Evolutionary conservation across 805 yeast genomes (phyloP).

Genomic region (Nakazawaea ambrosiae): DNA sequence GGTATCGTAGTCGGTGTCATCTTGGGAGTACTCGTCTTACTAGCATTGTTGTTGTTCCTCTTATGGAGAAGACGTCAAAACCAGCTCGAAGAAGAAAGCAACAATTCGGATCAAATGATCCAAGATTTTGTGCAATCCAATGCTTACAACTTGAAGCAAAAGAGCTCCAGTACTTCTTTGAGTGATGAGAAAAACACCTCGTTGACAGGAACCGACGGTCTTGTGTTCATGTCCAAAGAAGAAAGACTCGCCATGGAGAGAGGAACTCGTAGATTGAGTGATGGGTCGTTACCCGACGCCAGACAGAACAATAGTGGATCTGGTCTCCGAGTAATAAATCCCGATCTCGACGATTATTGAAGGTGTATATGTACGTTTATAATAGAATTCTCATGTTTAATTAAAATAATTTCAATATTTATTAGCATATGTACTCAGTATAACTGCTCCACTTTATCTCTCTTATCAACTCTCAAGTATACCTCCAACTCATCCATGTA

Average conservation of each 20-base stretch:
- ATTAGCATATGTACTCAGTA: no score
- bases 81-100: background rate
- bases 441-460: constrained; percentile 24
- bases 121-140: constrained; percentile 7
- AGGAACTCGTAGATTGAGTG: constrained; percentile 14
- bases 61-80: background rate
- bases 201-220: constrained; percentile 12
- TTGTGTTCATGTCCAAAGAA: background rate
- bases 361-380: background rate
- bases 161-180: constrained; percentile 15
- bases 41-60: constrained; percentile 6
- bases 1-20: constrained; percentile 23
- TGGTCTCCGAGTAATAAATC: constrained; percentile 8
- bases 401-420: background rate
- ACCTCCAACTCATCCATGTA: constrained; percentile 10
- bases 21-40: constrained; percentile 21
- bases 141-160: constrained; percentile 8
- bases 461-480: constrained; percentile 8
- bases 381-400: background rate
- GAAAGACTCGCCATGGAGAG: background rate
- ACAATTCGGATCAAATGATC: constrained; percentile 8
- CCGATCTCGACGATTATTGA: constrained; percentile 8
- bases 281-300: constrained; percentile 35
- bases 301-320: constrained; percentile 64
- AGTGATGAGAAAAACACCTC: constrained; percentile 15